Conservation (phyloP, 108 stramenopile species). For the Poteriospumella lacustris region DNA sequence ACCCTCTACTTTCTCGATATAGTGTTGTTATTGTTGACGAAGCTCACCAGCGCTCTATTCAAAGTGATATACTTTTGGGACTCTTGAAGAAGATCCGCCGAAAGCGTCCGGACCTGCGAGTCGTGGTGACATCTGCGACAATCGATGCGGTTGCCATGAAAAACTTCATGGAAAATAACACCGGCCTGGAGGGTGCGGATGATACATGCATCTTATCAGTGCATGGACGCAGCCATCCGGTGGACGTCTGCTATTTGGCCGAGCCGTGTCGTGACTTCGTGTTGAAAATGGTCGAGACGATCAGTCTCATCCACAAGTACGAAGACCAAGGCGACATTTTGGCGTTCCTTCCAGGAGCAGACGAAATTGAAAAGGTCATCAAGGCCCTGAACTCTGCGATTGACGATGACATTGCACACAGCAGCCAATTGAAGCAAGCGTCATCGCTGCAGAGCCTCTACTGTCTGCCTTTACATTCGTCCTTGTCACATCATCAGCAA, state of each 20-base stretch:
- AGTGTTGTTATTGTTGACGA: constrained; percentile 91
- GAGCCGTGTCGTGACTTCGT: constrained; percentile 61
- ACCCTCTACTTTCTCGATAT: constrained; percentile 81
- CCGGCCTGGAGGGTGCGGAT: constrained; percentile 28
- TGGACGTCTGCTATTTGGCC: constrained; percentile 73
- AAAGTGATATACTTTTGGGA: constrained; percentile 83
- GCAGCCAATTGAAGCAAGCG: constrained; percentile 14
- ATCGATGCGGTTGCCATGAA: constrained; percentile 47
- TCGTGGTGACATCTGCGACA: constrained; percentile 50
- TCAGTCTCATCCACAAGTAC: constrained; percentile 59
- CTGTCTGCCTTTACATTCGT: constrained; percentile 63
- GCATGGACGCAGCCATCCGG: constrained; percentile 71
- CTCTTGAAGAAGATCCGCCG: constrained; percentile 63
- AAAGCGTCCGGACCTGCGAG: constrained; percentile 49
- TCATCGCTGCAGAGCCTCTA: constrained; percentile 34
- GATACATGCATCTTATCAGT: constrained; percentile 36
- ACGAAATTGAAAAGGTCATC: constrained; percentile 78
- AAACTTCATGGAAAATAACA: constrained; percentile 48
- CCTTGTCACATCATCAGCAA: constrained; percentile 63
- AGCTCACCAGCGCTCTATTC: constrained; percentile 82
- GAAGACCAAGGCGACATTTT: constrained; percentile 69
- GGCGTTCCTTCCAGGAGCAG: constrained; percentile 82
- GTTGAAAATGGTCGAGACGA: constrained; percentile 67
- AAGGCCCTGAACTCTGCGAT: constrained; percentile 45
- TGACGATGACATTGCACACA: constrained; percentile 24